These are phyloP conservation scores for Xylaria intraflava DNA, from an alignment of 495 filamentous ascomycete species.

Conservation along the genomic window DNA sequence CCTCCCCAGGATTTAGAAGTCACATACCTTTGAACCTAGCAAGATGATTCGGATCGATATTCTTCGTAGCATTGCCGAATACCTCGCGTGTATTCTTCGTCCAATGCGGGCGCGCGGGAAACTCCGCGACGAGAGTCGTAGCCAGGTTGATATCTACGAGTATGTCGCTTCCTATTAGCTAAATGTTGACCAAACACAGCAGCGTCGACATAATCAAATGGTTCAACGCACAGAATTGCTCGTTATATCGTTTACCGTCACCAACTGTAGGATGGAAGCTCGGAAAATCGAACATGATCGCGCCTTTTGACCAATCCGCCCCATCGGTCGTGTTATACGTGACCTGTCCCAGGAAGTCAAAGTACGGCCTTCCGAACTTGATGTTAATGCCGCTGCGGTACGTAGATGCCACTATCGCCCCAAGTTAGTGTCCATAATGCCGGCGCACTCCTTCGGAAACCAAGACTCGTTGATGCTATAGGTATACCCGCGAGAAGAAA, in stretches of 20 bases:
- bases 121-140: slow-evolving; percentile 42
- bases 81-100: slow-evolving; percentile 47
- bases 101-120: slow-evolving; percentile 45
- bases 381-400: slow-evolving; percentile 49
- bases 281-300: slow-evolving; percentile 50
- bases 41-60: slow-evolving; percentile 41
- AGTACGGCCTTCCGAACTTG: slow-evolving; percentile 45
- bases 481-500: background rate
- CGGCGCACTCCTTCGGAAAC: background rate
- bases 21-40: slow-evolving; percentile 37
- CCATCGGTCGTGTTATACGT: slow-evolving; percentile 39
- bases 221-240: slow-evolving; percentile 39
- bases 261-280: slow-evolving; percentile 37
- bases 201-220: too few relatives aligned
- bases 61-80: slow-evolving; percentile 36
- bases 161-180: slow-evolving; percentile 5
- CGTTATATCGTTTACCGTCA: slow-evolving; percentile 42
- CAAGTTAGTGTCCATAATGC: background rate
- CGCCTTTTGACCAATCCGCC: slow-evolving; percentile 42
- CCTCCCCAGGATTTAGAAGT: background rate
- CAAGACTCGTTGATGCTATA: background rate
- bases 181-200: too few relatives aligned
- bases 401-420: slow-evolving; percentile 36
- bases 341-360: slow-evolving; percentile 44
- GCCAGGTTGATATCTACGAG: slow-evolving; percentile 35